phyloP scores from a whole-genome alignment of 1,284 basidiomycete genomes.

The Pascua sp. region DNA sequence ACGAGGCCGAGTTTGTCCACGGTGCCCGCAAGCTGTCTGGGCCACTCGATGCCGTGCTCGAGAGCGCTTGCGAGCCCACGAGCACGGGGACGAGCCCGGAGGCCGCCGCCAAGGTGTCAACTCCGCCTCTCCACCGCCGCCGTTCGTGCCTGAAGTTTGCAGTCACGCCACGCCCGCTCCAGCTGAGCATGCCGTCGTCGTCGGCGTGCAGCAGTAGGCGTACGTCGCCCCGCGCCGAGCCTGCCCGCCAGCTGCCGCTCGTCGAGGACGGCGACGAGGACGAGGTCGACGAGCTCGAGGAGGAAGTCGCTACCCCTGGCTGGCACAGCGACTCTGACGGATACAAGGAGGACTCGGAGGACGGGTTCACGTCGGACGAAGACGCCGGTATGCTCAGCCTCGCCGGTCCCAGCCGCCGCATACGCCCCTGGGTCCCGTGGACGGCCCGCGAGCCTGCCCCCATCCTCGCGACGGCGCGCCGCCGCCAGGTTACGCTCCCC shows the following conservation, averaged over 20 bases:
- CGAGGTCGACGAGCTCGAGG: slow-evolving; percentile 11
- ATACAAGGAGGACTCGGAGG: slow-evolving; percentile 23
- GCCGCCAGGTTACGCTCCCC: too few relatives aligned
- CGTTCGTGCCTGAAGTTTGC: slow-evolving; percentile 24
- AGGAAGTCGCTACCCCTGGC: slow-evolving; percentile 8
- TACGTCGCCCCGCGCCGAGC: slow-evolving; percentile 1
- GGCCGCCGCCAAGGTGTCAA: not conserved
- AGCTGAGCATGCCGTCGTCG: not conserved
- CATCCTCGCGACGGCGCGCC: slow-evolving; percentile 1
- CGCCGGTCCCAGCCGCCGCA: not conserved
- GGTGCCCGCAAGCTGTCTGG: not conserved
- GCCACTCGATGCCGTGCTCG: not conserved
- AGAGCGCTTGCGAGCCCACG: not conserved
- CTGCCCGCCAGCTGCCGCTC: too few relatives aligned
- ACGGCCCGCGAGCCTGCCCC: not conserved
- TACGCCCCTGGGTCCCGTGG: too few relatives aligned
- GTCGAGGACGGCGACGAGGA: too few relatives aligned
- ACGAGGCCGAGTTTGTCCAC: not conserved
- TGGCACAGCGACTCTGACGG: slow-evolving; percentile 15
- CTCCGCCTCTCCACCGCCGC: not conserved
- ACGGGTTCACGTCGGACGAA: slow-evolving; percentile 21
- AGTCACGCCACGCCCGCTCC: slow-evolving; percentile 18
- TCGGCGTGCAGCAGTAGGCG: not conserved
- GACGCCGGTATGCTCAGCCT: slow-evolving; percentile 8
- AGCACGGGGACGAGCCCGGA: not conserved